phyloP scores from a whole-genome alignment of 2,329 filamentous ascomycete species.

The Phialocephala subalpina region DNA sequence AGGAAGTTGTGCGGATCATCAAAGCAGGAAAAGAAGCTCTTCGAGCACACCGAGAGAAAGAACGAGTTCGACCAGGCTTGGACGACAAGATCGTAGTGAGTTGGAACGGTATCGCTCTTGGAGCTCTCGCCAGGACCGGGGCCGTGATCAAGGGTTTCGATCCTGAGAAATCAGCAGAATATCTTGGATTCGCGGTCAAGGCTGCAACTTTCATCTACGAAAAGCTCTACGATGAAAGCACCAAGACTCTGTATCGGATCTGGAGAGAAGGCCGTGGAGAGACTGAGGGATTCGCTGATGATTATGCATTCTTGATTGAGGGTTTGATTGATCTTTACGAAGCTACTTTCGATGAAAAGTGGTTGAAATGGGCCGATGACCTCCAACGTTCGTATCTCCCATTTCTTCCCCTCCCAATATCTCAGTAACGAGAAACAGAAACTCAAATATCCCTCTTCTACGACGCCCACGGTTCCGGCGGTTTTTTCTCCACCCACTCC shows the following conservation, averaged over 20 bases:
- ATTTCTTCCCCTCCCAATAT: constrained; percentile 10
- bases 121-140: constrained; percentile 79
- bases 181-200: constrained; percentile 69
- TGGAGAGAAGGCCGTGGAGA: constrained; percentile 73
- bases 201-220: constrained; percentile 77
- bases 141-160: constrained; percentile 70
- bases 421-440: constrained; percentile 52
- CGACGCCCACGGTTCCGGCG: constrained; percentile 60
- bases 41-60: constrained; percentile 73
- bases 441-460: constrained; percentile 81
- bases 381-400: constrained; percentile 70
- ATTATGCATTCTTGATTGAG: constrained; percentile 89
- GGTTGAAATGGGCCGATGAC: constrained; percentile 81
- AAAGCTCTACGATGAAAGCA: constrained; percentile 73
- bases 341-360: constrained; percentile 77
- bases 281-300: constrained; percentile 84
- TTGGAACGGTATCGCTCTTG: constrained; percentile 90
- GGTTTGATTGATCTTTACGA: constrained; percentile 87
- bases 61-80: constrained; percentile 77
- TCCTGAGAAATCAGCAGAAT: constrained; percentile 63
- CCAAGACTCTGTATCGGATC: constrained; percentile 74
- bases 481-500: constrained; percentile 76
- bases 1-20: constrained; percentile 74
- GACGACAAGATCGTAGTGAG: constrained; percentile 89
- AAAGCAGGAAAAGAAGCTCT: constrained; percentile 73